Evolutionary conservation across 2,329 filamentous ascomycete species (phyloP).

Genomic region (Pseudocercospora crystallina): DNA sequence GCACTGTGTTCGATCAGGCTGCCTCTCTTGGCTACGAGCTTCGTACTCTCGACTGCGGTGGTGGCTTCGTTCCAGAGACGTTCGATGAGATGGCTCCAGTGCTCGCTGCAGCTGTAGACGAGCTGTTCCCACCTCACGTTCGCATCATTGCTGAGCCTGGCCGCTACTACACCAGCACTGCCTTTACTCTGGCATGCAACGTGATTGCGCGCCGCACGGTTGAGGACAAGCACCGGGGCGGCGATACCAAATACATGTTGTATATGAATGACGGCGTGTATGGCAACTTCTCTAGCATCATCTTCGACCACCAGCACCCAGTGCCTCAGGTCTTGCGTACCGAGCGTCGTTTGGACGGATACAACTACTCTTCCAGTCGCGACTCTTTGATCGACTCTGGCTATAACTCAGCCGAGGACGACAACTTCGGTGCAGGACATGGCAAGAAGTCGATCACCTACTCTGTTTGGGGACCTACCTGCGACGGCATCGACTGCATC

Average conservation of each 20-base stretch:
- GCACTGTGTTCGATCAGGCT: conserved; percentile 84
- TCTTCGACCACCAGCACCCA: conserved; percentile 97
- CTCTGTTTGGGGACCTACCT: conserved; percentile 97
- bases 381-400: conserved; percentile 35
- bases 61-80: conserved; percentile 85
- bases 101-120: conserved; percentile 75
- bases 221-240: conserved; percentile 59
- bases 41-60: conserved; percentile 88
- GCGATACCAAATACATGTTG: conserved; percentile 82
- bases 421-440: conserved; percentile 40
- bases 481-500: conserved; percentile 96
- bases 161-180: conserved; percentile 89
- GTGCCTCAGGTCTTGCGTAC: conserved; percentile 70
- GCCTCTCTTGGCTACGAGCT: conserved; percentile 72
- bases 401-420: conserved; percentile 39
- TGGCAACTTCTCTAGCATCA: conserved; percentile 98
- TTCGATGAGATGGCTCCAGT: conserved; percentile 89
- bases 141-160: conserved; percentile 94
- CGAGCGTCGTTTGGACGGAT: conserved; percentile 27
- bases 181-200: conserved; percentile 93
- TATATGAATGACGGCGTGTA: conserved; percentile 98
- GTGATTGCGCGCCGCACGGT: conserved; percentile 93
- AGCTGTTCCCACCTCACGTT: conserved; percentile 80
- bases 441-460: conserved; percentile 63
- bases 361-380: conserved; percentile 29